phyloP scores from a whole-genome alignment of 2,329 filamentous ascomycete species.

The Septoria linicola region DNA sequence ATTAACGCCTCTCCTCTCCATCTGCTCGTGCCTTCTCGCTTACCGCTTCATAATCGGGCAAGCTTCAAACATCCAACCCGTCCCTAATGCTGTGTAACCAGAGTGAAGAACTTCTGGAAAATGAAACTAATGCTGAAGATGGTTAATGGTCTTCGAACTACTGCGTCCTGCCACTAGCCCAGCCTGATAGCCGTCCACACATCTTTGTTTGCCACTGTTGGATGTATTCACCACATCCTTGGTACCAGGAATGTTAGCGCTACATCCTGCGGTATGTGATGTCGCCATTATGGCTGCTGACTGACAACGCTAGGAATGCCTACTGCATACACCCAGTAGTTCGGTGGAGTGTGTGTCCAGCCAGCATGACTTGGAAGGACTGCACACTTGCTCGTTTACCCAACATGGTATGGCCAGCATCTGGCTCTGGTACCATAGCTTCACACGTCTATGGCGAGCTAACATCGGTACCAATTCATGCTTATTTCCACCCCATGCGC shows the following conservation, averaged over 20 bases:
- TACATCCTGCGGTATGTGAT: neutral
- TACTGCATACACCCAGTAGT: slow-evolving; percentile 11
- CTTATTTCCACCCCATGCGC: too few species aligned
- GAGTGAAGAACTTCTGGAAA: slow-evolving; percentile 1
- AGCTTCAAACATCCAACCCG: neutral
- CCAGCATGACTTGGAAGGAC: too few species aligned
- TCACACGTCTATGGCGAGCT: too few species aligned
- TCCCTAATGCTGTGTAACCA: slow-evolving; percentile 11
- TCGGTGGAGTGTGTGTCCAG: neutral
- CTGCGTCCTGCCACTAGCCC: slow-evolving; percentile 11
- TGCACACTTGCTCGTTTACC: too few species aligned
- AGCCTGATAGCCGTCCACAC: slow-evolving; percentile 3
- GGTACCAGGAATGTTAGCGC: slow-evolving; percentile 4
- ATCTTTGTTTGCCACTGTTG: neutral
- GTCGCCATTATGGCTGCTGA: slow-evolving; percentile 1
- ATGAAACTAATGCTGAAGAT: slow-evolving; percentile 10
- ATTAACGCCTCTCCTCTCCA: neutral
- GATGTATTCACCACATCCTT: slow-evolving; percentile 6
- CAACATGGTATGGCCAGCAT: too few species aligned
- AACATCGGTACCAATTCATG: too few species aligned
- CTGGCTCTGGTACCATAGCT: too few species aligned
- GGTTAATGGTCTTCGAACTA: slow-evolving; percentile 8
- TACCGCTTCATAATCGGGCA: neutral
- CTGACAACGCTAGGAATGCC: neutral
- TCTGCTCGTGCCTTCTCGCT: neutral